These are phyloP conservation scores for Larix sibirica DNA, from an alignment of 83 land plant genomes.

Conservation along the genomic window DNA sequence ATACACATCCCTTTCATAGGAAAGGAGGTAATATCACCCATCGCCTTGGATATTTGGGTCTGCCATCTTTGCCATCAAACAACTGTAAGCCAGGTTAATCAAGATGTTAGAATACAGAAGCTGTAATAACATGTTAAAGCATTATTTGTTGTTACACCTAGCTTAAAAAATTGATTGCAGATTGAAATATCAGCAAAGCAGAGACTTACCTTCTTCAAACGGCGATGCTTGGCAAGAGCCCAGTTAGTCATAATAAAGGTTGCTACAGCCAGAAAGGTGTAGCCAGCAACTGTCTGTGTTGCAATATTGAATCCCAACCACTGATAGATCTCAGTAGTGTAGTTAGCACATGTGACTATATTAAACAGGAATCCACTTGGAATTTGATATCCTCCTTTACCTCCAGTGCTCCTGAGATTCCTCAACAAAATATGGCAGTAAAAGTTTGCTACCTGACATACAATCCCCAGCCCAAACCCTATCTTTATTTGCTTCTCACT, in stretches of 20 bases:
- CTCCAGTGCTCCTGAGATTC: constrained; percentile 69
- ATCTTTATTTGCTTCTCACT: constrained; percentile 84
- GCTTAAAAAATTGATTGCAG: not conserved
- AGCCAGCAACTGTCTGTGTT: constrained; percentile 91
- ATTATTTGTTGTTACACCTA: not conserved
- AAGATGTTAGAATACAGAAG: not conserved
- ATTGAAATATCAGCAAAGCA: not conserved
- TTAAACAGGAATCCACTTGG: constrained; percentile 89
- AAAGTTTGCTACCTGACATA: constrained; percentile 80
- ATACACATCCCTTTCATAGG: constrained; percentile 26
- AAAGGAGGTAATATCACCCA: constrained; percentile 93
- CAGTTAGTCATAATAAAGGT: constrained; percentile 84
- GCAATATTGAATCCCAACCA: constrained; percentile 96
- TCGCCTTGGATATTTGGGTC: constrained; percentile 78
- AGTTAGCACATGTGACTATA: constrained; percentile 91
- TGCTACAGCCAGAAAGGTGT: constrained; percentile 76
- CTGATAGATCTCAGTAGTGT: constrained; percentile 95
- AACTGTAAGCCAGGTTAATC: constrained; percentile 43
- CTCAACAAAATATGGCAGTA: constrained; percentile 79
- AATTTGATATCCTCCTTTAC: constrained; percentile 88
- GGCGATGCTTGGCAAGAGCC: constrained; percentile 92
- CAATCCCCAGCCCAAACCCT: constrained; percentile 80
- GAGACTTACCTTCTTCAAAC: constrained; percentile 72
- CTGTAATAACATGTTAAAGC: not conserved
- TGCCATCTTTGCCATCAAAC: constrained; percentile 90